Evolutionary conservation across 768 basidiomycete genomes (phyloP).

Genomic region (Tephrocybe rancida): DNA sequence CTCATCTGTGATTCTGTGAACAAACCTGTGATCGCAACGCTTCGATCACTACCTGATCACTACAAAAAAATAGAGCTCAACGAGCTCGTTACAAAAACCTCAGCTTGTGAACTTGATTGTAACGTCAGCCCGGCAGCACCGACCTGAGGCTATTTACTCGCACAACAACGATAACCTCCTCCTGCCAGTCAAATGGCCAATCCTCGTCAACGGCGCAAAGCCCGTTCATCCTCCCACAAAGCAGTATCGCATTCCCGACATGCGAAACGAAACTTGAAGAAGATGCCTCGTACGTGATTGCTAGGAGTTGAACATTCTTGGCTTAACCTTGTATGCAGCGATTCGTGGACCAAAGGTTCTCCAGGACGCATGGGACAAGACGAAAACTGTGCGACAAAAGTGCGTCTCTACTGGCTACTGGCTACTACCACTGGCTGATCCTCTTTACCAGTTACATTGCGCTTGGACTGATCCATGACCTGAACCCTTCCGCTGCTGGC

Average conservation of each 20-base stretch:
- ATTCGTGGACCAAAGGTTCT: conserved; percentile 82
- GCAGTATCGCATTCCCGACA: conserved; percentile 73
- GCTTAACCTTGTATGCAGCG: conserved; percentile 37
- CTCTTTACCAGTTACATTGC: conserved; percentile 61
- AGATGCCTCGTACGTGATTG: conserved; percentile 60
- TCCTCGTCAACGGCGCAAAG: conserved; percentile 89
- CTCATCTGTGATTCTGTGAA: conserved; percentile 2
- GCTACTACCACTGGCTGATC: neutral
- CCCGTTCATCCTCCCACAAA: conserved; percentile 74
- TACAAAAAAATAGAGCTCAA: conserved; percentile 2
- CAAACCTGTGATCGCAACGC: neutral
- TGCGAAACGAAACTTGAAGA: conserved; percentile 76
- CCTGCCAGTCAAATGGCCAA: conserved; percentile 70
- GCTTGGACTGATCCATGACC: conserved; percentile 69
- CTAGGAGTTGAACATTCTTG: neutral
- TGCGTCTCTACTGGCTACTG: conserved; percentile 37
- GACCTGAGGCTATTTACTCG: neutral
- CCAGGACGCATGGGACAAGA: conserved; percentile 85
- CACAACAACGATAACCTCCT: neutral
- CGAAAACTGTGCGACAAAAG: conserved; percentile 92
- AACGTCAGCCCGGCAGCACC: no score
- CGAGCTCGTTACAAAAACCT: conserved; percentile 3
- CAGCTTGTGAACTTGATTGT: no score
- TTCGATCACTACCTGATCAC: conserved; percentile 3
- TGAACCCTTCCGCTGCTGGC: conserved; percentile 70